A percentile compares a stretch with the other conserved stretches of the same genome.
These are phyloP conservation scores for Euphrasia arctica DNA, from an alignment of 305 asterid species.

Conservation along the genomic window DNA sequence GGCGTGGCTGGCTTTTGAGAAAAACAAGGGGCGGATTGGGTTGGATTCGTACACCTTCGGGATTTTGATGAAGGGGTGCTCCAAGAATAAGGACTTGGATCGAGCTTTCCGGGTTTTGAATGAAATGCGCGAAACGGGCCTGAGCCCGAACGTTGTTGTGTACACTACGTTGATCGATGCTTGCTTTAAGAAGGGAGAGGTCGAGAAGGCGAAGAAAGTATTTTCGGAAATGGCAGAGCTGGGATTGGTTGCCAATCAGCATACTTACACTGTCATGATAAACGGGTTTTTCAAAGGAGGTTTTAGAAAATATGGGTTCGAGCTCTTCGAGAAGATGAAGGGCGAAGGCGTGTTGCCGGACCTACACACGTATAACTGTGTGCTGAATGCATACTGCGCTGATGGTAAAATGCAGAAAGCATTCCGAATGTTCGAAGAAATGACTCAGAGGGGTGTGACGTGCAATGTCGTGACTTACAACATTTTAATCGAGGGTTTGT, in stretches of 20 bases:
- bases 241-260: conserved; percentile 62
- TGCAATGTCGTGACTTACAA: conserved; percentile 62
- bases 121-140: conserved; percentile 41
- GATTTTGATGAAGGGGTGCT: conserved; percentile 66
- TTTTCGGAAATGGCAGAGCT: conserved; percentile 39
- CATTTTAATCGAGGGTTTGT: conserved; percentile 58
- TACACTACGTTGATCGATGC: conserved; percentile 69
- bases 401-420: conserved; percentile 40
- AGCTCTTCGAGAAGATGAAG: conserved; percentile 64
- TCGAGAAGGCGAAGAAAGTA: conserved; percentile 46
- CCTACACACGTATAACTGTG: conserved; percentile 48
- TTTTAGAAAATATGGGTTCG: conserved; percentile 50
- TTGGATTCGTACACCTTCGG: conserved; percentile 65
- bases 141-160: conserved; percentile 54
- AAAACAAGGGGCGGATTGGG: conserved; percentile 32
- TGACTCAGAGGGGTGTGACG: conserved; percentile 46
- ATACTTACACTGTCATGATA: conserved; percentile 56
- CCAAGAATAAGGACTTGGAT: conserved; percentile 43
- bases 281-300: conserved; percentile 61
- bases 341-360: conserved; percentile 56
- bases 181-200: conserved; percentile 53
- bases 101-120: conserved; percentile 45
- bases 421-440: conserved; percentile 49
- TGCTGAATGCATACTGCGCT: conserved; percentile 46
- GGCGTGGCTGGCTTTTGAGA: conserved; percentile 44